Evolutionary conservation across 2,329 filamentous ascomycete genomes (phyloP).

Genomic region (Fusarium stilboides): DNA sequence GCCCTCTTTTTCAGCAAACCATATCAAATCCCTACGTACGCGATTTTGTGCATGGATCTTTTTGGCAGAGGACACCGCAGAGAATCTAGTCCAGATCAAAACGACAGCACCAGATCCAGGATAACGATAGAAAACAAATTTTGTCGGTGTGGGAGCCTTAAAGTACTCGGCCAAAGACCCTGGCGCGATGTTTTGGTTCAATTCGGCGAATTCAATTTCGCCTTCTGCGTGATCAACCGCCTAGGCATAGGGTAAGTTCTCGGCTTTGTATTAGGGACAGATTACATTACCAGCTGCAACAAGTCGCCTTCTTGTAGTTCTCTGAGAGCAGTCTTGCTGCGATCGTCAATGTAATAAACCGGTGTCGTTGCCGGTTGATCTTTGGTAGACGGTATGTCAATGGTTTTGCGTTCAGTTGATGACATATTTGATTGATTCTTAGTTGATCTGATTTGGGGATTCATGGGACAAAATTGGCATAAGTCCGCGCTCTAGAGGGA

Average conservation of each 20-base stretch:
- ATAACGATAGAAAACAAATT: constrained; percentile 20
- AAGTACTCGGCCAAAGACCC: background rate
- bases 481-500: too few relatives aligned
- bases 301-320: constrained; percentile 26
- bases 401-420: background rate
- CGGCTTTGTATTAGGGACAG: background rate
- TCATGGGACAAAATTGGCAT: too few relatives aligned
- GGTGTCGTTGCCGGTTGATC: background rate
- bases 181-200: constrained; percentile 1
- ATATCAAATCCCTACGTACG: constrained; percentile 13
- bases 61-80: constrained; percentile 9
- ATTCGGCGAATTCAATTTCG: background rate
- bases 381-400: background rate
- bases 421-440: too few relatives aligned
- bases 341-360: constrained; percentile 4
- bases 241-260: background rate
- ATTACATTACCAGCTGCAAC: constrained; percentile 11
- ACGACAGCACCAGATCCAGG: constrained; percentile 6
- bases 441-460: too few relatives aligned
- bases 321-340: background rate
- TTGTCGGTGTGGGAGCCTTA: background rate
- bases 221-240: constrained; percentile 3
- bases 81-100: constrained; percentile 31
- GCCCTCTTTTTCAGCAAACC: constrained; percentile 2
- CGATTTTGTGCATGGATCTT: constrained; percentile 11